Percentiles rank a stretch among this genome's conserved stretches.
phyloP scores from a whole-genome alignment of 305 asterid genomes.

The Stenogyne calaminthoides region DNA sequence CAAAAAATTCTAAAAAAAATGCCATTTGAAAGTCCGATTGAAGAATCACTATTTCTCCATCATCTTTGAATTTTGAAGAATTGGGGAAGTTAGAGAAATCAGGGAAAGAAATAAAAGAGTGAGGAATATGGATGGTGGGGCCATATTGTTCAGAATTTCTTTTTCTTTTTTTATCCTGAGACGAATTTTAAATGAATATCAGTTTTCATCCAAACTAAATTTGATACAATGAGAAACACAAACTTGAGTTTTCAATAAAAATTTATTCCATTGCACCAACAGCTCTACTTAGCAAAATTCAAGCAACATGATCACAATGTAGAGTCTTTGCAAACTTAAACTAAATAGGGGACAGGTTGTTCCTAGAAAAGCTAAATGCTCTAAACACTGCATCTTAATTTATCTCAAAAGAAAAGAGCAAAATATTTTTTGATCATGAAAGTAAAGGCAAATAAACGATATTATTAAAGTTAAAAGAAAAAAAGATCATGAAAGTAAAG shows the following conservation, averaged over 20 bases:
- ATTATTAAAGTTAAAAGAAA: too few species aligned
- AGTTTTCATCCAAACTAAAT: constrained; percentile 7
- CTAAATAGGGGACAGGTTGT: background rate
- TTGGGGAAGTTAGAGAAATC: too few species aligned
- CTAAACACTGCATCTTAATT: background rate
- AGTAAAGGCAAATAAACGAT: too few species aligned
- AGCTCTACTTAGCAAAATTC: background rate
- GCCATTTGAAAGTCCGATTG: too few species aligned
- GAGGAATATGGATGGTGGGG: too few species aligned
- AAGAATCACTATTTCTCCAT: too few species aligned
- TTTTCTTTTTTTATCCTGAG: constrained; percentile 17
- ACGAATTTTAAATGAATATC: constrained; percentile 19
- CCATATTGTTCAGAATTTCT: constrained; percentile 15
- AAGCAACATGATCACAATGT: too few species aligned
- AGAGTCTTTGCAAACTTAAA: constrained; percentile 6
- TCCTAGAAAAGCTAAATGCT: constrained; percentile 11
- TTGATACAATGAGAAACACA: background rate
- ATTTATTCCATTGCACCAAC: background rate
- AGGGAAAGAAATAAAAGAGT: too few species aligned
- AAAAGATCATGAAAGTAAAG: constrained; percentile 14
- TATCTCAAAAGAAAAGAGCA: background rate
- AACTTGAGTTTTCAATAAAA: constrained; percentile 19
- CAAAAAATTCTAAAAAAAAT: too few species aligned
- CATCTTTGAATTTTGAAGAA: too few species aligned
- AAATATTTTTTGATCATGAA: background rate